Base-by-base conservation (phyloP, 495 filamentous ascomycete species). In the Terfezia claveryi region DNA sequence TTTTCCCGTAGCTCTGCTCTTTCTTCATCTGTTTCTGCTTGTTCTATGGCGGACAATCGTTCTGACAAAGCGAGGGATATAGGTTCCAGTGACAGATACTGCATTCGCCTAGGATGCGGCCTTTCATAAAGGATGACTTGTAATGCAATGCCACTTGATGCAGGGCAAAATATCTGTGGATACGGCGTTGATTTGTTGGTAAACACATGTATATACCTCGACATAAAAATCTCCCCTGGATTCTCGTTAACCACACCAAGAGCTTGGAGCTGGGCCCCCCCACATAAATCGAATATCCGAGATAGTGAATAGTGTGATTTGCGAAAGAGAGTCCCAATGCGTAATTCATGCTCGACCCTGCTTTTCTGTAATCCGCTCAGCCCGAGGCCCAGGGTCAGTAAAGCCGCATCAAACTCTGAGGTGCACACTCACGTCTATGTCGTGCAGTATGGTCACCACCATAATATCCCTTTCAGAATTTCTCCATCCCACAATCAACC, bases 391-490 rank as follows among this genome's bases (percentile, higher is more conserved):
- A 32, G 27, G 4, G 27, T 32, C 27, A 32, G 27, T 7, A 32
- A 32, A 32, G 27, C 27, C 27, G 27, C 27, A 32, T 32, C 27
- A 32, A 32, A 32, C 27, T 32, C 27, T 32, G 27, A 32, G 7
- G 27, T 32, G 27, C 53, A 10, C 54, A 61, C 76, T 57, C 57
- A 94, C 89, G 74, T 96, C 87, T 14, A 94, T 87, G 68, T 87
- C 83, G 62, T 92, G 83, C 61, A 99, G 68, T 38, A 95, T 79
- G 10, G 87, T 79, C 54, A 95, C 76, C 27, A 96, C 87, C 61
- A 96, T 81, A 36, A 95, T 69, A 69, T 99, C 91, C 52, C 85
- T 70, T 56, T 81, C 81, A 38, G 88, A 94, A 64, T 99, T 99
- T 58, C 83, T 75, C 86, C 87, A 99, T 58, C 91, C 91, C 17